Base-by-base conservation (phyloP, 495 filamentous ascomycete genomes). In the Xylaria grammica region DNA sequence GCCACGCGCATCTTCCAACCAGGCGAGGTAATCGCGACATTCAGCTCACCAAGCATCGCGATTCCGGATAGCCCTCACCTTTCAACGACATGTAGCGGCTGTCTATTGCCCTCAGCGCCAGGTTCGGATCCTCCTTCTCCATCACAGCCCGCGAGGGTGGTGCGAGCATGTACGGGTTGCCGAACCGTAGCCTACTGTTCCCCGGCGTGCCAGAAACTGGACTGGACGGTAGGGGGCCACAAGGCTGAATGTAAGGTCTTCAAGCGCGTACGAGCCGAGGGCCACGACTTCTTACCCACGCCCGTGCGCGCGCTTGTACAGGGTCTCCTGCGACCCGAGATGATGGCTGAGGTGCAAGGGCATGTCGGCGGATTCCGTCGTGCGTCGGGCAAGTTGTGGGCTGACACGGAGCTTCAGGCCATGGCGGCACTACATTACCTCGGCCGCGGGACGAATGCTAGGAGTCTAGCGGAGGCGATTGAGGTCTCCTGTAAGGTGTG, bases 181-280 rank as follows among this genome's bases (percentile, higher is more conserved):
- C 75, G 74, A 30, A 72, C 73, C 3, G 74, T 74, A 7, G 69
- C 75, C 22, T 90, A 89, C 74, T 90, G 87, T 72, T 75, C 75
- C 48, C 30, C 66, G 1, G 58, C 67, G 11, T 90, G 87, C 66
- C 87, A 90, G 72, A 79, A 78, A 42, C 67, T 76, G 5, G 81
- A 87, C 74, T 90, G 87, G 86, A 77, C 73, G 49, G 62, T 48
- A 0, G 74, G 73, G 7, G 87, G 89, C 70, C 81, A 82, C 54
- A 61, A 62, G 42, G 67, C 67, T 30, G 83, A 85, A 69, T 89
- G 86, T 70, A 71, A 72, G n/a, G 73, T 81, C 44, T 75, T 81
- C 52, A 54, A 53, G 53, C 72, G 75, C 8, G 70, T 77, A 20
- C 63, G 67, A 4, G 59, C 64, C 15, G 52, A 51, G 22, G 62